Evolutionary conservation across 139 green algal genomes (phyloP).

Genomic region (Ettlia oleoabundans): DNA sequence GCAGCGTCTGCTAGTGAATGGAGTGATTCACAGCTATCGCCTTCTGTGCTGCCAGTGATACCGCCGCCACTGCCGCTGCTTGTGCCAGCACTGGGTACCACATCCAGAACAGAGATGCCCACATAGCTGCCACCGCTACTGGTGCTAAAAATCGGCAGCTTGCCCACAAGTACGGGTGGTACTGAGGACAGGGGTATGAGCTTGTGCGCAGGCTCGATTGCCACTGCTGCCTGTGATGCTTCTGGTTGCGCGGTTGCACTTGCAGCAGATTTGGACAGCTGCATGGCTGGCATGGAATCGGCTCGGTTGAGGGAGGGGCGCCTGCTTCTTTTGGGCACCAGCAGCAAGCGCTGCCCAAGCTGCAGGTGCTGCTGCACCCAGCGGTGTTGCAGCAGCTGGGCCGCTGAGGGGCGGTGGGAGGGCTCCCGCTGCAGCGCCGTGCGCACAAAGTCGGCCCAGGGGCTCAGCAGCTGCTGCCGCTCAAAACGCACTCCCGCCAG

Average conservation of each 20-base stretch:
- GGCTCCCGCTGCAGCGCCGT: constrained; percentile 74
- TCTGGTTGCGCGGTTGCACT: no score
- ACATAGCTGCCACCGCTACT: neutral
- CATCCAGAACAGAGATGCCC: neutral
- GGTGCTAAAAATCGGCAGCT: neutral
- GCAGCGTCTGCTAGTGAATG: neutral
- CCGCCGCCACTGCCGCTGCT: no score
- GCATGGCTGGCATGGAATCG: neutral
- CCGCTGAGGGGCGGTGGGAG: constrained; percentile 58
- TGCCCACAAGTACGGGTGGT: neutral
- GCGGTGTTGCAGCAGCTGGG: constrained; percentile 71
- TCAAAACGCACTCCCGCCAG: constrained; percentile 6
- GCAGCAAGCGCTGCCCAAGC: neutral
- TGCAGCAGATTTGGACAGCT: no score
- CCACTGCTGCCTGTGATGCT: no score
- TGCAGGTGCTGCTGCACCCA: constrained; percentile 57
- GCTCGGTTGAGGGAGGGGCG: neutral
- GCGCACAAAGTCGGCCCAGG: constrained; percentile 57
- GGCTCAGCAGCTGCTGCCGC: neutral
- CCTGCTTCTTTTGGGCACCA: neutral
- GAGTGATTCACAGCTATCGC: no score
- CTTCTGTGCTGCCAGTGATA: no score
- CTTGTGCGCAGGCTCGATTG: no score
- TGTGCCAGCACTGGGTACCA: neutral
- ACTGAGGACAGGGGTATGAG: neutral